Evolutionary conservation across 345 rosid species (phyloP).

Genomic region (Hevea brasiliensis): DNA sequence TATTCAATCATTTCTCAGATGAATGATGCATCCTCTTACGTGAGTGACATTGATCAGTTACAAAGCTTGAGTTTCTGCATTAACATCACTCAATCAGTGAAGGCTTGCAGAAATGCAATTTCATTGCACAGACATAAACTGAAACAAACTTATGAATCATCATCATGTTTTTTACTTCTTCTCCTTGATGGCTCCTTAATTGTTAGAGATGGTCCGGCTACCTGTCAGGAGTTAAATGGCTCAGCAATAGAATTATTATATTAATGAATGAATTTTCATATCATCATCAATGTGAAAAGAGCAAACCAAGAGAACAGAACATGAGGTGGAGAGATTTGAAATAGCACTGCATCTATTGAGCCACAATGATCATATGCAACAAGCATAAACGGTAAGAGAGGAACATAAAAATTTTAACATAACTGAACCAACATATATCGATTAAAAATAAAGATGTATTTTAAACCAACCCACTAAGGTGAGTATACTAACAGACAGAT

Average conservation of each 20-base stretch:
- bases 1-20: conserved; percentile 22
- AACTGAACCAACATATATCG: not conserved
- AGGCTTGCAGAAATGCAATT: not conserved
- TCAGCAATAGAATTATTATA: not conserved
- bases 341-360: not conserved
- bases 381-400: too few relatives aligned
- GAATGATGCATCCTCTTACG: conserved; percentile 44
- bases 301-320: not conserved
- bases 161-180: too few relatives aligned
- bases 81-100: conserved; percentile 14
- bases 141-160: conserved; percentile 48
- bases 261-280: not conserved
- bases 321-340: not conserved
- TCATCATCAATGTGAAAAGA: not conserved
- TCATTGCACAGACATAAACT: not conserved
- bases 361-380: not conserved
- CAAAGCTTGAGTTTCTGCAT: conserved; percentile 43
- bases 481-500: conserved; percentile 62
- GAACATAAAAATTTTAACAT: not conserved
- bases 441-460: not conserved
- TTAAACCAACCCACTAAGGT: not conserved
- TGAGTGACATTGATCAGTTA: conserved; percentile 19
- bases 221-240: conserved; percentile 40
- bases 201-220: conserved; percentile 40
- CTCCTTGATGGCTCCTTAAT: conserved; percentile 53